phyloP scores from a whole-genome alignment of 2,329 filamentous ascomycete genomes.

The Hymenoscyphus infarciens region DNA sequence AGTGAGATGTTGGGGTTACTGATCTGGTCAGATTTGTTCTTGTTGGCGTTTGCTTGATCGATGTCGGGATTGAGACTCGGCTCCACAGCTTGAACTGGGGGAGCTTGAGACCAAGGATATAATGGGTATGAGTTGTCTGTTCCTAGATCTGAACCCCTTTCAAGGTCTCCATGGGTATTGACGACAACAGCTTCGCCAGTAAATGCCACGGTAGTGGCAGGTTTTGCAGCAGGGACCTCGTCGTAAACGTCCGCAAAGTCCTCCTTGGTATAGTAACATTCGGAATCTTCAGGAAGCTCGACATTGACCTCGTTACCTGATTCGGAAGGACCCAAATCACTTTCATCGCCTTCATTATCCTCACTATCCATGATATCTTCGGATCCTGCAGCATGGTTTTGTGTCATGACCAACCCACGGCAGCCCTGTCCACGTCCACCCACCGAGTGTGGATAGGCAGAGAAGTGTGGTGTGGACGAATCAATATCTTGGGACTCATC shows the following conservation, averaged over 20 bases:
- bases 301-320: slow-evolving; percentile 26
- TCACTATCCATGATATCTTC: slow-evolving; percentile 1
- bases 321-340: slow-evolving; percentile 28
- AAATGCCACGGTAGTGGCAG: too few species aligned
- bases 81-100: too few species aligned
- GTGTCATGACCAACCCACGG: background rate
- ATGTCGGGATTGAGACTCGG: too few species aligned
- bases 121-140: too few species aligned
- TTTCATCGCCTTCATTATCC: slow-evolving; percentile 19
- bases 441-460: background rate
- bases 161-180: too few species aligned
- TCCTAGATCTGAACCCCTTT: too few species aligned
- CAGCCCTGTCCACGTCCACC: background rate
- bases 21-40: too few species aligned
- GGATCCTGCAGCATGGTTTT: background rate
- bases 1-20: background rate
- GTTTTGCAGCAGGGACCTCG: too few species aligned
- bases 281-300: slow-evolving; percentile 23
- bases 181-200: too few species aligned
- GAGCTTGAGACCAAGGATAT: too few species aligned
- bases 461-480: background rate
- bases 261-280: background rate
- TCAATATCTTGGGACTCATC: slow-evolving; percentile 11
- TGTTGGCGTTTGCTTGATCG: too few species aligned
- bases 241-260: too few species aligned